A percentile compares a stretch with the other conserved stretches of the same genome.
Conservation (phyloP, 805 yeast genomes). For the Brettanomyces anomalus region DNA sequence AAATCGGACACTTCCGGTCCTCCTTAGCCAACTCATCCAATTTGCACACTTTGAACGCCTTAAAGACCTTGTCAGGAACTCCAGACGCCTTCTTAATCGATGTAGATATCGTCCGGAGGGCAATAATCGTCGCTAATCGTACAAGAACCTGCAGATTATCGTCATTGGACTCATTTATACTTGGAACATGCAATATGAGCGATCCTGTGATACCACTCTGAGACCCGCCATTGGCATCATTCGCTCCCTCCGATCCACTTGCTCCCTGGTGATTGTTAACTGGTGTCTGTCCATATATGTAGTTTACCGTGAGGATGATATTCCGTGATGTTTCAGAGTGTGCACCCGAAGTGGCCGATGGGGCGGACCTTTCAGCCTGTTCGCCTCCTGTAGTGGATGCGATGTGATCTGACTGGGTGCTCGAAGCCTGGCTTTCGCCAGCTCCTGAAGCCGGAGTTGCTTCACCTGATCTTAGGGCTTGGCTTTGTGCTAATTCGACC, state of each 20-base stretch:
- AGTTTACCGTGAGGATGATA: slow-evolving; percentile 32
- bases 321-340: slow-evolving; percentile 24
- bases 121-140: slow-evolving; percentile 60
- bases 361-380: not conserved
- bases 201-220: slow-evolving; percentile 35
- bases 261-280: slow-evolving; percentile 7
- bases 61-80: slow-evolving; percentile 43
- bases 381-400: not conserved
- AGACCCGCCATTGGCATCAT: slow-evolving; percentile 11
- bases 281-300: slow-evolving; percentile 23
- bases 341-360: not conserved
- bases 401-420: too few species aligned
- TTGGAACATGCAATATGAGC: slow-evolving; percentile 57
- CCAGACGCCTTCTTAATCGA: slow-evolving; percentile 43
- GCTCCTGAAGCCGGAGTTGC: not conserved
- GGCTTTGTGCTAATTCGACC: too few species aligned
- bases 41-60: slow-evolving; percentile 33
- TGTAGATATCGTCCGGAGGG: slow-evolving; percentile 51
- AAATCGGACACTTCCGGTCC: slow-evolving; percentile 46
- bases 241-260: not conserved
- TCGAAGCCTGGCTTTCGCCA: too few species aligned
- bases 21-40: slow-evolving; percentile 21
- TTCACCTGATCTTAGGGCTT: too few species aligned
- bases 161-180: slow-evolving; percentile 51
- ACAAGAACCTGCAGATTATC: slow-evolving; percentile 51